A percentile compares a stretch with the other conserved stretches of the same genome.
phyloP scores from a whole-genome alignment of 148 eudicot genomes.

The Vaccinium vitisidaea region DNA sequence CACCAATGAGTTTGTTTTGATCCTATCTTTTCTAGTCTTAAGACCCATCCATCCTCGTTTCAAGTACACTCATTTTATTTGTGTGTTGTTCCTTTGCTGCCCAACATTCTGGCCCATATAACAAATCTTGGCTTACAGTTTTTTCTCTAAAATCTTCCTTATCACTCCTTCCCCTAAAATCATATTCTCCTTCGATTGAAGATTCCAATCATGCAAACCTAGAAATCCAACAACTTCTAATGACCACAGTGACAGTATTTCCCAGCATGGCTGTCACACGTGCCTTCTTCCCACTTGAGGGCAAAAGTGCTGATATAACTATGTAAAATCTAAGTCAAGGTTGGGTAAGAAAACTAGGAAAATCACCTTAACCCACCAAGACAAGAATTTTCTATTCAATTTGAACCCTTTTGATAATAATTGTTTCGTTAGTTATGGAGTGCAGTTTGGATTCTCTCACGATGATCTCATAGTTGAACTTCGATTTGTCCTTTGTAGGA shows the following conservation, averaged over 20 bases:
- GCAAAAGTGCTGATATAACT: neutral
- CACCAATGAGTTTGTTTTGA: neutral
- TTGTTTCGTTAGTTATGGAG: neutral
- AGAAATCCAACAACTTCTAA: neutral
- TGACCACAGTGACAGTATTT: neutral
- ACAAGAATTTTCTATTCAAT: neutral
- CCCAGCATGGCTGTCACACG: neutral
- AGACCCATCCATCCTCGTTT: neutral
- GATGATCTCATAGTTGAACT: neutral
- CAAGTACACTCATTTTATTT: neutral
- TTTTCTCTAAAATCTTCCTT: neutral
- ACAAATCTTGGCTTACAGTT: neutral
- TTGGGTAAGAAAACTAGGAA: conserved; percentile 1
- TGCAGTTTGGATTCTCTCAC: neutral
- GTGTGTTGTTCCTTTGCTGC: neutral
- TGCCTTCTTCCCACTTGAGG: neutral
- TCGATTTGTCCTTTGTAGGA: conserved; percentile 40
- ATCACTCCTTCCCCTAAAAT: neutral
- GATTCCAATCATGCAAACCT: neutral
- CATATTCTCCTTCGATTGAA: neutral
- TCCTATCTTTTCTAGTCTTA: neutral
- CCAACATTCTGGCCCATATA: neutral
- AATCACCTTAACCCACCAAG: neutral
- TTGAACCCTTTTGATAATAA: neutral
- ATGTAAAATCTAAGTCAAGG: neutral